Evolutionary conservation across 805 yeast genomes (phyloP).

Genomic region (Scheffersomyces coipomensis): DNA sequence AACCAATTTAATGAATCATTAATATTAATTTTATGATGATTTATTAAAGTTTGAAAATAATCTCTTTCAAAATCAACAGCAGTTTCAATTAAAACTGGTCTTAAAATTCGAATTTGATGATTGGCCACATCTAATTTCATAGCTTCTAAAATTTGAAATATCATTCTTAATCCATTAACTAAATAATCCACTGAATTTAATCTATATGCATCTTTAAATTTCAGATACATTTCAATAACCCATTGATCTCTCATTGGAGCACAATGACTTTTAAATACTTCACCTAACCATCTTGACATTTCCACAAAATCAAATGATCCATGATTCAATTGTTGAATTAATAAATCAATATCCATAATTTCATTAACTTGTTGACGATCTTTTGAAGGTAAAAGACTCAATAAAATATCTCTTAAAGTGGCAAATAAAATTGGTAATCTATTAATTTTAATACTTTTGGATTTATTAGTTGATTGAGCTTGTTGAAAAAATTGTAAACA

Average conservation of each 20-base stretch:
- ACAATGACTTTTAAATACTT: conserved; percentile 82
- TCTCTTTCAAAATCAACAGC: conserved; percentile 88
- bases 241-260: conserved; percentile 94
- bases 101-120: conserved; percentile 81
- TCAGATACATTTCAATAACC: conserved; percentile 77
- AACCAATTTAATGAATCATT: conserved; percentile 69
- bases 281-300: conserved; percentile 71
- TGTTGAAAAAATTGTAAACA: conserved; percentile 42
- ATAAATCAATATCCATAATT: conserved; percentile 71
- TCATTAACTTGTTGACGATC: conserved; percentile 68
- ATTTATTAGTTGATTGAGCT: not conserved
- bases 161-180: conserved; percentile 73
- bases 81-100: conserved; percentile 82
- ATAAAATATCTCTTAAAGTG: conserved; percentile 74
- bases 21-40: conserved; percentile 58
- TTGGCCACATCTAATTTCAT: conserved; percentile 95
- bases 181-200: conserved; percentile 48
- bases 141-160: conserved; percentile 83
- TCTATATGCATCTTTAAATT: conserved; percentile 51
- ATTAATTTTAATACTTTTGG: conserved; percentile 25
- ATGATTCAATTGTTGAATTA: conserved; percentile 70
- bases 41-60: conserved; percentile 58
- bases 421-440: conserved; percentile 69
- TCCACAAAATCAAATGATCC: conserved; percentile 72
- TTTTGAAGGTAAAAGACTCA: conserved; percentile 73